Evolutionary conservation across 1,284 basidiomycete species (phyloP).

Genomic region (Wolfiporia cocos): DNA sequence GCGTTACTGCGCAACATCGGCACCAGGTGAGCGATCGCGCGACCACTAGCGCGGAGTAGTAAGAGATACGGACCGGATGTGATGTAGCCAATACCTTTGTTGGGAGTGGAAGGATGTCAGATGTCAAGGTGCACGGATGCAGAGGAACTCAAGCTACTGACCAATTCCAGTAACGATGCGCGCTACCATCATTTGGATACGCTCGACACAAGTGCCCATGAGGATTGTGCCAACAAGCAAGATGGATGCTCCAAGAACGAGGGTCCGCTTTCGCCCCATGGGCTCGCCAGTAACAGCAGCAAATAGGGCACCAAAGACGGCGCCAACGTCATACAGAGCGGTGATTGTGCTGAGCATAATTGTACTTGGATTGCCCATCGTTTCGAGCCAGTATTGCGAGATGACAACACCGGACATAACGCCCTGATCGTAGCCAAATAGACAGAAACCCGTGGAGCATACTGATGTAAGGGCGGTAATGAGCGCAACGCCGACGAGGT

Average conservation of each 20-base stretch:
- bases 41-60: too few relatives aligned
- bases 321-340: conserved; percentile 30
- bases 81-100: conserved; percentile 10
- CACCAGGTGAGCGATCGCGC: too few relatives aligned
- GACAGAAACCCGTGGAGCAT: conserved; percentile 27
- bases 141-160: too few relatives aligned
- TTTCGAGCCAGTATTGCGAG: conserved; percentile 36
- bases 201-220: conserved; percentile 8
- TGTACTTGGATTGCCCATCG: conserved; percentile 35
- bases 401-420: conserved; percentile 42
- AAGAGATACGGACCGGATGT: conserved; percentile 9
- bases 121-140: too few relatives aligned
- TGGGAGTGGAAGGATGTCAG: too few relatives aligned
- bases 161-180: conserved; percentile 44
- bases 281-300: conserved; percentile 20
- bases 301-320: conserved; percentile 8
- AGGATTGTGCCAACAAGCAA: conserved; percentile 39
- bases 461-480: conserved; percentile 8
- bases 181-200: conserved; percentile 40
- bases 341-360: conserved; percentile 36
- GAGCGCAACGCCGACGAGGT: conserved; percentile 4
- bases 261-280: conserved; percentile 33
- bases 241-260: conserved; percentile 30
- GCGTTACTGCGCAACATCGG: conserved; percentile 11
- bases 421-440: conserved; percentile 40